Evolutionary conservation across 1,139 yeast species (phyloP).

Genomic region (Debaryomyces udenii): DNA sequence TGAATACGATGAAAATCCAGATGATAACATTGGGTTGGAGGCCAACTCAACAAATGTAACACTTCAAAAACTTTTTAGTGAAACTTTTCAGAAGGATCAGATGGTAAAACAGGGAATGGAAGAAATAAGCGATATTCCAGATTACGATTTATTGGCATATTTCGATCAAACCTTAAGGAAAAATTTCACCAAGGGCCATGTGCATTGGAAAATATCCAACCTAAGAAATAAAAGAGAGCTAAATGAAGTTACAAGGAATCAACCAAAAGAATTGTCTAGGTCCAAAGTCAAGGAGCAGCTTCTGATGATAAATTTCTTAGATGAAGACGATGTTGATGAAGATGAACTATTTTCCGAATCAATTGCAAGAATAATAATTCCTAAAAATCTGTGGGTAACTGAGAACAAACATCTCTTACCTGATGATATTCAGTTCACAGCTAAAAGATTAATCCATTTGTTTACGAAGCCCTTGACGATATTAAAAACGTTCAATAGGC

Average conservation of each 20-base stretch:
- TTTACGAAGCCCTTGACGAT: conserved; percentile 68
- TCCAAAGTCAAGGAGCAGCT: conserved; percentile 14
- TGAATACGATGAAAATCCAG: conserved; percentile 33
- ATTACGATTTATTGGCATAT: conserved; percentile 72
- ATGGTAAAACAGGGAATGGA: conserved; percentile 13
- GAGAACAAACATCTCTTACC: conserved; percentile 60
- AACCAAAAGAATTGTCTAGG: conserved; percentile 28
- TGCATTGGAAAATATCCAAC: conserved; percentile 79
- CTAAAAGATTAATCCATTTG: conserved; percentile 66
- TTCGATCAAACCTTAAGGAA: conserved; percentile 70
- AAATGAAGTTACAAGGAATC: not conserved
- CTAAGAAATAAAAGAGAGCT: conserved; percentile 23
- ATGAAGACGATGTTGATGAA: conserved; percentile 37
- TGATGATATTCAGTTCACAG: conserved; percentile 70
- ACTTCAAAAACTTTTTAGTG: conserved; percentile 27
- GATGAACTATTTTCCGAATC: conserved; percentile 50
- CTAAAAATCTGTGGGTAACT: conserved; percentile 37
- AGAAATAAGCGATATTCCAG: conserved; percentile 44
- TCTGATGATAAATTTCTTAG: conserved; percentile 51
- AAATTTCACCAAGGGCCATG: conserved; percentile 83
- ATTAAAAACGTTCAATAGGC: conserved; percentile 64
- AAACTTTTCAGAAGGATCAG: conserved; percentile 15
- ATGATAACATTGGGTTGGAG: conserved; percentile 18
- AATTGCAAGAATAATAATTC: conserved; percentile 24
- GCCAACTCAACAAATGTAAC: conserved; percentile 23